Base-by-base conservation (phyloP, 176 grass and related monocot genomes). In the Paspalum notatum region DNA sequence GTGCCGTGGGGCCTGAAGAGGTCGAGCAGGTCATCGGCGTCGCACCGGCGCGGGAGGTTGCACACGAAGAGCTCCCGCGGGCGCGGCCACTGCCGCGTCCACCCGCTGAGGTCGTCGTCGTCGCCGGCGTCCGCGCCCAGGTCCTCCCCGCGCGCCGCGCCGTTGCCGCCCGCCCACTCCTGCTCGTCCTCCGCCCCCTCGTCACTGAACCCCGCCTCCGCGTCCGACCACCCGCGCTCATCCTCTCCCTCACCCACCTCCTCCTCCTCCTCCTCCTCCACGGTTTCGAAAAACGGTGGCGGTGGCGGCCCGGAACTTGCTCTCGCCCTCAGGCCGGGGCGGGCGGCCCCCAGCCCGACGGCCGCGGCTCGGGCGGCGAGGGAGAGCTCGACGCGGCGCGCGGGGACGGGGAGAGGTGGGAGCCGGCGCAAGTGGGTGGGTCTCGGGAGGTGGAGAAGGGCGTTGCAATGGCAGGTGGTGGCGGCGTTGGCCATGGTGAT, bases 51-150 rank as follows among this genome's bases (percentile, higher is more conserved):
- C 2, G 90, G 90, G 46, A 95, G 76, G 69, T 95, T 95, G 83
- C 90, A 92, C 7, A 88, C 90, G 78, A 87, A 95, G 37, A 92
- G 72, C 27, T 95, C 87, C 63, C 90, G 81, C 38, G 90, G 90
- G 43, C 89, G 84, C 53, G 78, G 71, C 47, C 22, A 63, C 67
- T 70, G 57, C 67, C 61, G 80, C 67, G 74, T 22, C 80, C 67
- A 58, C 0, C 80, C 80, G 63, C 78, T 87, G 8, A 44, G 55
- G 68, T 78, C 32, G 68, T 78, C 32, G 68, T 78, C 83, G 12
- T 64, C 76, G 54, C 79, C 66, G 20, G 74, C 68, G 9, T 73
- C 74, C 38, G 39, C 80, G 55, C 80, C 78, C 17, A 66, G 18
- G 54, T 53, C 78, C 62, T 52, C 91, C 66, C 49, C 79, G 17